Evolutionary conservation across 23 red algal genomes (phyloP).

Genomic region (Gracilariopsis chorda): DNA sequence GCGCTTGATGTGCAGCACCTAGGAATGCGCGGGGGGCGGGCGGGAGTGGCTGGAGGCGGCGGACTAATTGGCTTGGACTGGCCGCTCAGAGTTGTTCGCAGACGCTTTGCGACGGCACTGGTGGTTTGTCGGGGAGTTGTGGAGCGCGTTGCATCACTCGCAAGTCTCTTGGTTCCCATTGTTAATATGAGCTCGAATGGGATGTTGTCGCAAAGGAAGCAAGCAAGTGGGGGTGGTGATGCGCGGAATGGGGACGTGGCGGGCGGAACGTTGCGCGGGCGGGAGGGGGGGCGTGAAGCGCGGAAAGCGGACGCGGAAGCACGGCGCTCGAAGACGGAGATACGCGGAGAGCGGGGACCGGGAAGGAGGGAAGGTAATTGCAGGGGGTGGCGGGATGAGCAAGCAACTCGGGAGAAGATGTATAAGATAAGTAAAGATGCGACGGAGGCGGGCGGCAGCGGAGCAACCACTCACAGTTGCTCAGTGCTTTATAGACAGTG

Average conservation of each 20-base stretch:
- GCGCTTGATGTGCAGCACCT: background rate
- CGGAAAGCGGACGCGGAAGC: background rate
- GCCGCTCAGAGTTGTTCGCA: background rate
- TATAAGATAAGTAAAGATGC: too few species aligned
- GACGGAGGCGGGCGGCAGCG: too few species aligned
- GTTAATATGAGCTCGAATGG: background rate
- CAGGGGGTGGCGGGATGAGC: too few species aligned
- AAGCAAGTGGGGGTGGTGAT: background rate
- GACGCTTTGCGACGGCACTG: conserved; percentile 4
- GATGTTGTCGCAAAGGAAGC: background rate
- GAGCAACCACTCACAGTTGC: too few species aligned
- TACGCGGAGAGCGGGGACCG: background rate
- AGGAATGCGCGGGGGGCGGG: conserved; percentile 43
- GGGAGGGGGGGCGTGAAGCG: background rate
- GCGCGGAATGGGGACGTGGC: background rate
- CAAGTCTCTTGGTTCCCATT: conserved; percentile 23
- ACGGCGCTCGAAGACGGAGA: background rate
- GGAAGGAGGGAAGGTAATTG: background rate
- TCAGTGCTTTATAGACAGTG: too few species aligned
- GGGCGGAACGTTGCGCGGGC: background rate
- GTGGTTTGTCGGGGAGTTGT: background rate
- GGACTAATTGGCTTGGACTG: background rate
- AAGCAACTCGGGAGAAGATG: too few species aligned
- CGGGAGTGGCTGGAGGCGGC: conserved; percentile 33
- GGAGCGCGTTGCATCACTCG: background rate